These are phyloP conservation scores for Areca catechu DNA, from an alignment of 176 grass and related monocot genomes.

Conservation along the genomic window DNA sequence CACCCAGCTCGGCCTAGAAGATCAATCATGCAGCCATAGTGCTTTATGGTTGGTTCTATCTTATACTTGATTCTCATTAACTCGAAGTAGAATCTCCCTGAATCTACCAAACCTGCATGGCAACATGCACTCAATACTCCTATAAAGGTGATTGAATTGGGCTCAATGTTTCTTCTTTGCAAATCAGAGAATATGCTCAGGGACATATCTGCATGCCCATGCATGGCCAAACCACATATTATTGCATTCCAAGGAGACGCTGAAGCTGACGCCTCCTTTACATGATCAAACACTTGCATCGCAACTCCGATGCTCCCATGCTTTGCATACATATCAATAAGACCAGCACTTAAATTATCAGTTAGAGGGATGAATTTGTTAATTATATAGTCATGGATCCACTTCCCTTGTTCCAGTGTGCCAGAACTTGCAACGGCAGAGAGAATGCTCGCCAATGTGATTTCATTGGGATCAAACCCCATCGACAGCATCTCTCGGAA, in stretches of 20 bases:
- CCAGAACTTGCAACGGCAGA: slow-evolving; percentile 54
- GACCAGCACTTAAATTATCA: slow-evolving; percentile 43
- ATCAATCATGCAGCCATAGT: slow-evolving; percentile 88
- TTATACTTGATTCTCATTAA: slow-evolving; percentile 22
- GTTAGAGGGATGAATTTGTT: slow-evolving; percentile 34
- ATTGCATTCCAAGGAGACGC: slow-evolving; percentile 68
- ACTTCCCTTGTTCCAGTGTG: slow-evolving; percentile 48
- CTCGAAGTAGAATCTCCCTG: slow-evolving; percentile 45
- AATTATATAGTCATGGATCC: slow-evolving; percentile 51
- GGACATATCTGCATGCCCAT: slow-evolving; percentile 48
- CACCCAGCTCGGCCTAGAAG: slow-evolving; percentile 63
- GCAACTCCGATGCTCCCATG: slow-evolving; percentile 39
- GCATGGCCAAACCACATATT: slow-evolving; percentile 67
- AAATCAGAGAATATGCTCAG: slow-evolving; percentile 50
- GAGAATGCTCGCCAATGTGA: slow-evolving; percentile 41
- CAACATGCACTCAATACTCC: slow-evolving; percentile 56
- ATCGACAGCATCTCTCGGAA: slow-evolving; percentile 31
- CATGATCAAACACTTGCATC: slow-evolving; percentile 32
- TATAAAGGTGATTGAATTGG: slow-evolving; percentile 36
- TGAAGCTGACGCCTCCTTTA: slow-evolving; percentile 29
- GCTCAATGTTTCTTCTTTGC: slow-evolving; percentile 30
- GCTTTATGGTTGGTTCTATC: slow-evolving; percentile 60
- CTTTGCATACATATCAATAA: slow-evolving; percentile 83
- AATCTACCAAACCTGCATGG: slow-evolving; percentile 43
- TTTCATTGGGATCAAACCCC: slow-evolving; percentile 30